Evolutionary conservation across 2,329 filamentous ascomycete species (phyloP), one percentile per base, ranked within the genome.

Genomic region (Exophiala viscosa): DNA sequence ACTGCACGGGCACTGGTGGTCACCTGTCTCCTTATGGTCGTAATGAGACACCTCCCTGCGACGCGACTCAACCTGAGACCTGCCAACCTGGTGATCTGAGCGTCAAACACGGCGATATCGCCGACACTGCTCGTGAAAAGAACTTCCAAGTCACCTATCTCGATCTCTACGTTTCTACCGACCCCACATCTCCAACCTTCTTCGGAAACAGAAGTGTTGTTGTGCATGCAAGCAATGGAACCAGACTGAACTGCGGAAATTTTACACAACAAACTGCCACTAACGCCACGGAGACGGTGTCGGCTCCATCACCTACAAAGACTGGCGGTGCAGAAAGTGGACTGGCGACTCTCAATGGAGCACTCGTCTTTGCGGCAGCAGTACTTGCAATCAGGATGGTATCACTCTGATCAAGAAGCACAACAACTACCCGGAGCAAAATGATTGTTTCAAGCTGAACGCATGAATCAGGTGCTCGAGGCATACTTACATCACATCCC

Each of bases 31-130:
- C 88, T 14, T 88, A 78, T 67, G 84, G 85, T 45, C 58, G 55
- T 23, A 82, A 82, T 58, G 82, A 89, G 64, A 70, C 69, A 1
- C 74, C 83, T 3, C 62, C 77, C 4, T 92, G 88, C 70, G 75
- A 89, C 64, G 34, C 70, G 9, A 61, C 66, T 8, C 65, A 72
- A 5, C 84, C 84, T 6, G 69, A 79, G 56, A 83, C 81, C 8
- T 93, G 88, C 73, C 82, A 92, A 70, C 81, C 88, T 9, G 88
- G 88, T 59, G 88, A 92, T 67, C 75, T 90, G 50, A 80, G 81
- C 62, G 88, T 88, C 65, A 92, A 92, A 73, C 74, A 86, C 63
- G 86, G 86, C 57, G 76, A 76, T 55, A 79, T 87, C 63, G 67
- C 69, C 23, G 75, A 77, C 57, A 84, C 77, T 64, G 65, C 41